A percentile compares a stretch with the other conserved stretches of the same genome.
Evolutionary conservation across 2,329 filamentous ascomycete species (phyloP).

Genomic region (Blastomyces emzantsi): DNA sequence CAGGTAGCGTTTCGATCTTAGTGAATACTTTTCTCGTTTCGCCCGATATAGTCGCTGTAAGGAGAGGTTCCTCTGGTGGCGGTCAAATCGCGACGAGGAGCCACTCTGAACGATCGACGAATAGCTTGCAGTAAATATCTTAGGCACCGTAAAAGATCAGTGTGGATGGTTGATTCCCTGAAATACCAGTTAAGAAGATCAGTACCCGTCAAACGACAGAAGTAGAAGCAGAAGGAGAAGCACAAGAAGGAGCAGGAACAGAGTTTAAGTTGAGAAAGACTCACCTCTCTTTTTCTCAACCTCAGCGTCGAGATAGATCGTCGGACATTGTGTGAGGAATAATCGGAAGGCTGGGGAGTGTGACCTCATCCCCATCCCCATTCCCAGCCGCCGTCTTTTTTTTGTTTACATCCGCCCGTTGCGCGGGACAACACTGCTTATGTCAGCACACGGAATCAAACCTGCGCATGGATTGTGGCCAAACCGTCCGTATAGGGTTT

Average conservation of each 20-base stretch:
- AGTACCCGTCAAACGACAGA: too few relatives aligned
- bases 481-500: too few relatives aligned
- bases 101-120: neutral
- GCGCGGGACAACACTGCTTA: too few relatives aligned
- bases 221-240: too few relatives aligned
- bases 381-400: neutral
- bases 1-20: neutral
- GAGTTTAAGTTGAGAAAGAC: too few relatives aligned
- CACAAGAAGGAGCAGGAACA: too few relatives aligned
- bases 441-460: too few relatives aligned
- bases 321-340: neutral
- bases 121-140: neutral
- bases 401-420: too few relatives aligned
- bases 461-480: too few relatives aligned
- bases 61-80: neutral
- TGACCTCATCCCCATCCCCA: neutral
- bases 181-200: too few relatives aligned
- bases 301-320: too few relatives aligned
- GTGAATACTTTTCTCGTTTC: neutral
- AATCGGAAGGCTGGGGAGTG: neutral
- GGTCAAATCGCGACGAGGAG: neutral
- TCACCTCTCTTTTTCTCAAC: neutral
- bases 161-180: neutral
- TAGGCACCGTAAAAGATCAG: neutral
- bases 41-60: neutral